phyloP scores from a whole-genome alignment of 2,329 filamentous ascomycete genomes.

The Scleromitrula shiraiana region DNA sequence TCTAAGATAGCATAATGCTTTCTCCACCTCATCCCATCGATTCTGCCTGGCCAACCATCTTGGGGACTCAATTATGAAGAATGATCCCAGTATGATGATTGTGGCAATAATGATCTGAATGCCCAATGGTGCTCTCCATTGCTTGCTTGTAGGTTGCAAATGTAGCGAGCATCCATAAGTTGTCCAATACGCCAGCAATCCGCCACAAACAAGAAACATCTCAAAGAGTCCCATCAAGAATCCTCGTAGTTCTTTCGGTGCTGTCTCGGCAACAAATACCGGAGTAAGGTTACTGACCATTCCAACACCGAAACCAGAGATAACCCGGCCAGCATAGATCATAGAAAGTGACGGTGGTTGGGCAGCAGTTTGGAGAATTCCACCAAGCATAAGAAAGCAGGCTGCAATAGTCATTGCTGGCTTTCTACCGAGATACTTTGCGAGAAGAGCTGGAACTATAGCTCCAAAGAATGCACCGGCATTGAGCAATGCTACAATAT shows the following conservation, averaged over 20 bases:
- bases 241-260: slow-evolving; percentile 39
- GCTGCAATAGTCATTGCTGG: slow-evolving; percentile 38
- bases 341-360: slow-evolving; percentile 12
- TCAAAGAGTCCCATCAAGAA: slow-evolving; percentile 38
- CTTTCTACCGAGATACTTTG: slow-evolving; percentile 37
- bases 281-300: slow-evolving; percentile 34
- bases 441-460: slow-evolving; percentile 40
- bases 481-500: slow-evolving; percentile 43
- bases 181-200: slow-evolving; percentile 30
- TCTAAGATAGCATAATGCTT: slow-evolving; percentile 43
- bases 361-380: slow-evolving; percentile 15
- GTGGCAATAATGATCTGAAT: slow-evolving; percentile 39
- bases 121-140: slow-evolving; percentile 44
- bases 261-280: slow-evolving; percentile 45
- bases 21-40: slow-evolving; percentile 52
- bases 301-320: slow-evolving; percentile 30
- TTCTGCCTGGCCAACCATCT: slow-evolving; percentile 56
- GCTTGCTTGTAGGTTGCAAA: slow-evolving; percentile 33
- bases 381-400: slow-evolving; percentile 31
- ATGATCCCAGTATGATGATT: slow-evolving; percentile 51
- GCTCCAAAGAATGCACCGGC: slow-evolving; percentile 45
- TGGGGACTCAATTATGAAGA: slow-evolving; percentile 41
- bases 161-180: slow-evolving; percentile 36
- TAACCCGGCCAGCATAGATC: slow-evolving; percentile 15
- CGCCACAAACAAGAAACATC: slow-evolving; percentile 38